Percentiles rank a stretch among this genome's conserved stretches.
phyloP scores from a whole-genome alignment of 1,284 basidiomycete species.

The Athelia sp. region DNA sequence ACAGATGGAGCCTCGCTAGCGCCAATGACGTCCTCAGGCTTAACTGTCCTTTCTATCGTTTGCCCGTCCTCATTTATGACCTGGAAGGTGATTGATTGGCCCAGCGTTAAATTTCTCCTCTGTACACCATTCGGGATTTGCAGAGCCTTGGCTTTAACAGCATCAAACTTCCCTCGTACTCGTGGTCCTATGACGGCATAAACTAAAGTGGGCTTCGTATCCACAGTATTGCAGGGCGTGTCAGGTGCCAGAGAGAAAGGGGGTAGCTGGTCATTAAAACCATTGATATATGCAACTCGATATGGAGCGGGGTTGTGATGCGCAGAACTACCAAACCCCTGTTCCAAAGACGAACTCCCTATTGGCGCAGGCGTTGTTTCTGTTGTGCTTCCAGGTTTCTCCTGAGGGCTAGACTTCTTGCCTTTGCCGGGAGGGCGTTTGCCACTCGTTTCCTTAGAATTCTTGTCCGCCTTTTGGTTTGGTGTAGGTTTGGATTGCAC shows the following conservation, averaged over 20 bases:
- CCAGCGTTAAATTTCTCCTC: slow-evolving; percentile 42
- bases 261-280: slow-evolving; percentile 34
- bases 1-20: slow-evolving; percentile 47
- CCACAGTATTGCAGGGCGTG: slow-evolving; percentile 16
- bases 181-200: slow-evolving; percentile 79
- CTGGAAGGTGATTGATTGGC: slow-evolving; percentile 49
- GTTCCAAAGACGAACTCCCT: background rate
- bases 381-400: too few species aligned
- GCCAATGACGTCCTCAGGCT: slow-evolving; percentile 56
- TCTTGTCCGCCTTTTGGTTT: slow-evolving; percentile 6
- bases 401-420: background rate
- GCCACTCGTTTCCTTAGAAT: background rate
- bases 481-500: slow-evolving; percentile 9
- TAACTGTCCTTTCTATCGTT: slow-evolving; percentile 36
- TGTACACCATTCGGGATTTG: slow-evolving; percentile 61
- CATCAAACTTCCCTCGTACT: slow-evolving; percentile 85
- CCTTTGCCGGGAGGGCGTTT: background rate
- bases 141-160: slow-evolving; percentile 55
- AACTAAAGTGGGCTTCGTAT: slow-evolving; percentile 35
- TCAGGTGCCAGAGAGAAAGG: slow-evolving; percentile 18
- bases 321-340: background rate
- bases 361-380: too few species aligned
- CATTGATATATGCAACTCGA: slow-evolving; percentile 21
- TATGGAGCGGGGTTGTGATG: background rate
- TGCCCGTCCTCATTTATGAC: slow-evolving; percentile 37